These are phyloP conservation scores for Colletotrichum acutatum DNA, from an alignment of 2,329 filamentous ascomycete species.

Conservation along the genomic window DNA sequence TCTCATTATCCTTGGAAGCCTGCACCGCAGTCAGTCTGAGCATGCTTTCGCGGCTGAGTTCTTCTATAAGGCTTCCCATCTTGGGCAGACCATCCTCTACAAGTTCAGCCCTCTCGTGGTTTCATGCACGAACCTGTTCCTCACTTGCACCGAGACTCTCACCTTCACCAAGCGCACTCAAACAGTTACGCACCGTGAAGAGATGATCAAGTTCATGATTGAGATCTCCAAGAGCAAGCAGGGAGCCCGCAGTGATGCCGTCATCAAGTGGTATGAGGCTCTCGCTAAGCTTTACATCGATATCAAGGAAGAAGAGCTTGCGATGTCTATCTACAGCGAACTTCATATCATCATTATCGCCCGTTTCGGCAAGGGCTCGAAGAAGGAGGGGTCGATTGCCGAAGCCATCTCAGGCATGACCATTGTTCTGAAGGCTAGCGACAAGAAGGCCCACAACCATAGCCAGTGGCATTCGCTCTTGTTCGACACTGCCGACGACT, in stretches of 20 bases:
- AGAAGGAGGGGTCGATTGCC: constrained; percentile 42
- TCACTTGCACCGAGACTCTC: constrained; percentile 47
- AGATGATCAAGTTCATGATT: constrained; percentile 52
- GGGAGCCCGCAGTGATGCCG: constrained; percentile 46
- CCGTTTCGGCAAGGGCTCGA: constrained; percentile 46
- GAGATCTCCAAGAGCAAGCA: constrained; percentile 48
- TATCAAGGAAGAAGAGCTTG: constrained; percentile 48
- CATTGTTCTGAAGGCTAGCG: constrained; percentile 45
- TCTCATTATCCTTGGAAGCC: constrained; percentile 48
- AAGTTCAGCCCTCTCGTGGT: constrained; percentile 46
- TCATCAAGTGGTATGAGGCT: constrained; percentile 49
- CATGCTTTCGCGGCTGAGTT: constrained; percentile 43
- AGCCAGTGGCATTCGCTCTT: constrained; percentile 40
- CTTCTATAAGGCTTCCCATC: constrained; percentile 48
- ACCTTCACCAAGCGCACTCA: constrained; percentile 48
- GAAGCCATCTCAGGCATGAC: constrained; percentile 47
- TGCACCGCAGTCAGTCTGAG: constrained; percentile 43
- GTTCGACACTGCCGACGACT: constrained; percentile 48
- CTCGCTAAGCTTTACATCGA: constrained; percentile 50
- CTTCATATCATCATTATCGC: constrained; percentile 47
- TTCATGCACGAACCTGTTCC: constrained; percentile 48
- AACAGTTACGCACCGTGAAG: constrained; percentile 48
- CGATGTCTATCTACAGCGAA: constrained; percentile 46
- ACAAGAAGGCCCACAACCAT: constrained; percentile 38
- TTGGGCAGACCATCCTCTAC: constrained; percentile 46